These are phyloP conservation scores for Batkoa obscura DNA, from an alignment of 371 early-diverging fungal genomes.

Conservation along the genomic window DNA sequence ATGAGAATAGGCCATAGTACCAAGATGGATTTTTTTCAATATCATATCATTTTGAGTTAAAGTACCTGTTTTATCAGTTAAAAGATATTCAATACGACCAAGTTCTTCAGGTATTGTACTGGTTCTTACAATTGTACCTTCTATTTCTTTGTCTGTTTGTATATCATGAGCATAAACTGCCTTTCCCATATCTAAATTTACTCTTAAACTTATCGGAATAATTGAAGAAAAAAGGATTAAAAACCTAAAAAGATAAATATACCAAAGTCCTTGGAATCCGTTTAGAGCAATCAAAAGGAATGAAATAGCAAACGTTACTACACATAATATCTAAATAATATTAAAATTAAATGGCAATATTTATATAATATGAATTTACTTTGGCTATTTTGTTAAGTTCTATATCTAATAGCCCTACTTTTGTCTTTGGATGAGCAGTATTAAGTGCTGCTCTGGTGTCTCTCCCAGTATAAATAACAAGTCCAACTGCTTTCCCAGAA, in stretches of 20 bases:
- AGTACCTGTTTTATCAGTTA: constrained; percentile 99
- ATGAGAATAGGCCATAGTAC: constrained; percentile 77
- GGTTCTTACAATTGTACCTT: constrained; percentile 82
- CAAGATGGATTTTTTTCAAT: constrained; percentile 92
- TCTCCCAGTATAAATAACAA: constrained; percentile 93
- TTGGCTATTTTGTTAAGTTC: constrained; percentile 91
- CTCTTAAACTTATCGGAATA: constrained; percentile 94
- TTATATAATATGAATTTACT: constrained; percentile 11
- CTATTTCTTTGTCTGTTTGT: constrained; percentile 58
- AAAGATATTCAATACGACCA: constrained; percentile 88
- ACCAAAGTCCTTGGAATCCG: constrained; percentile 77
- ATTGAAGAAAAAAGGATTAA: constrained; percentile 94
- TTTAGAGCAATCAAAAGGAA: constrained; percentile 76
- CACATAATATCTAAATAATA: constrained; percentile 28
- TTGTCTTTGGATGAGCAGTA: constrained; percentile 86
- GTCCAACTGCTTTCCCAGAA: constrained; percentile 77
- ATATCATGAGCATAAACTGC: constrained; percentile 76
- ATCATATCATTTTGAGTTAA: constrained; percentile 99
- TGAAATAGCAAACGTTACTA: constrained; percentile 66
- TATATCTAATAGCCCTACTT: constrained; percentile 84
- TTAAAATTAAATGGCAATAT: too few relatives aligned
- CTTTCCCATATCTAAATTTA: constrained; percentile 96
- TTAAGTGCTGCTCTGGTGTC: constrained; percentile 98
- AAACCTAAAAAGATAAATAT: constrained; percentile 83
- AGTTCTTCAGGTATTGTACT: constrained; percentile 98